A percentile compares a stretch with the other conserved stretches of the same genome.
phyloP scores from a whole-genome alignment of 495 filamentous ascomycete species.

The Xylaria bambusicola region DNA sequence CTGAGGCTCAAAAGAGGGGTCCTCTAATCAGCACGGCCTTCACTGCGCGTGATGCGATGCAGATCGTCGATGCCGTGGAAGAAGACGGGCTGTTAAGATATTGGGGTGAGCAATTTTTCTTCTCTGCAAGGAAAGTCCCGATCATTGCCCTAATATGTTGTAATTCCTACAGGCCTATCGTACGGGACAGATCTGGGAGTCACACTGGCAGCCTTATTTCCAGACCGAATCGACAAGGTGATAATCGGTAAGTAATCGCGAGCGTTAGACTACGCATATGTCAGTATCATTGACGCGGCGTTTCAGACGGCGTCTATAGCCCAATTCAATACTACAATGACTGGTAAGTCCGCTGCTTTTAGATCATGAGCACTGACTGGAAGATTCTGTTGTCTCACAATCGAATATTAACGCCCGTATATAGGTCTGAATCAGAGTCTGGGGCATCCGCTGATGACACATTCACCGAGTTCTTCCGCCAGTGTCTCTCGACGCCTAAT shows the following conservation, averaged over 20 bases:
- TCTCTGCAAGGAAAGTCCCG: neutral
- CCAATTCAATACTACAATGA: constrained; percentile 43
- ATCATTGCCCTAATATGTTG: neutral
- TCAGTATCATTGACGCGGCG: neutral
- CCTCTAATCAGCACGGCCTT: constrained; percentile 41
- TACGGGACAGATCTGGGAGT: constrained; percentile 48
- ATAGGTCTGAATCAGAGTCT: neutral
- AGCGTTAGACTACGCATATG: neutral
- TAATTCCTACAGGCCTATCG: constrained; percentile 34
- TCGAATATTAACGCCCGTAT: neutral
- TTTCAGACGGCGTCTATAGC: constrained; percentile 45
- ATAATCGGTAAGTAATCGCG: constrained; percentile 27
- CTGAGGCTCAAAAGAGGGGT: constrained; percentile 24
- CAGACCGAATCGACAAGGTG: constrained; percentile 44
- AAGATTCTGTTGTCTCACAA: too few relatives aligned
- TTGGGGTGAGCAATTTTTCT: constrained; percentile 41
- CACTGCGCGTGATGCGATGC: constrained; percentile 46
- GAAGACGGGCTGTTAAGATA: constrained; percentile 49
- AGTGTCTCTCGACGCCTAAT: constrained; percentile 14
- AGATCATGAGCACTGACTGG: neutral
- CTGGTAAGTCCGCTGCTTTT: constrained; percentile 17
- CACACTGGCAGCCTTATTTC: constrained; percentile 47
- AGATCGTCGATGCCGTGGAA: constrained; percentile 43
- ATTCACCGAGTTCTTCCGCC: constrained; percentile 11
- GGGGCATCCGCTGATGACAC: constrained; percentile 8